phyloP scores from a whole-genome alignment of 768 basidiomycete species.

The Russula emetica region DNA sequence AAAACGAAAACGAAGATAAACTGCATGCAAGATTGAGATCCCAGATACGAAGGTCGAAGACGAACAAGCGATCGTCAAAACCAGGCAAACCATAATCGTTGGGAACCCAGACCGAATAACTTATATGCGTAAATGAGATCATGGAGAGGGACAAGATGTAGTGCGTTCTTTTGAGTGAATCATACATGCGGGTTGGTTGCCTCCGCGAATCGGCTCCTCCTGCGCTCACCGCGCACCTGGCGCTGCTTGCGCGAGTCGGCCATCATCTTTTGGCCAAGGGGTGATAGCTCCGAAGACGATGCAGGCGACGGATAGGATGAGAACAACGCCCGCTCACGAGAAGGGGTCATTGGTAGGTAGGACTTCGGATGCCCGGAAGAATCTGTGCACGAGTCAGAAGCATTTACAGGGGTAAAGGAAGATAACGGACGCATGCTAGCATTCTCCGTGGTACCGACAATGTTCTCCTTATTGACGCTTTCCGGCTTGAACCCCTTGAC shows the following conservation, averaged over 20 bases:
- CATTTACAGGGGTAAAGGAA: not conserved
- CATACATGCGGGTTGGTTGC: slow-evolving; percentile 7
- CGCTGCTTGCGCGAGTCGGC: slow-evolving; percentile 48
- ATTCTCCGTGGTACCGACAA: not conserved
- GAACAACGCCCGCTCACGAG: slow-evolving; percentile 39
- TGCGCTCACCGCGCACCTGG: slow-evolving; percentile 26
- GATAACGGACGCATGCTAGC: slow-evolving; percentile 1
- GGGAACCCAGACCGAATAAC: slow-evolving; percentile 15
- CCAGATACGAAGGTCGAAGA: not conserved
- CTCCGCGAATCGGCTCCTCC: slow-evolving; percentile 11
- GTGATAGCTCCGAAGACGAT: slow-evolving; percentile 70
- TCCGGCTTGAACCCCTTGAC: slow-evolving; percentile 1
- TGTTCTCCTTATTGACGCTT: slow-evolving; percentile 24
- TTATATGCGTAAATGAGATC: slow-evolving; percentile 19
- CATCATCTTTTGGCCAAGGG: slow-evolving; percentile 65
- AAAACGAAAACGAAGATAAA: not conserved
- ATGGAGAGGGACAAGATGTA: not conserved
- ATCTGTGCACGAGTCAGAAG: not conserved
- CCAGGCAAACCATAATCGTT: not conserved
- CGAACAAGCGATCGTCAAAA: slow-evolving; percentile 11
- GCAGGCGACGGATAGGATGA: slow-evolving; percentile 54
- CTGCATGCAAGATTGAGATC: not conserved
- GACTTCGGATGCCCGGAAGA: slow-evolving; percentile 9
- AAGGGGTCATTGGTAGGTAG: slow-evolving; percentile 42
- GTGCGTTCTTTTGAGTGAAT: not conserved